Evolutionary conservation across 306 rosid species (phyloP), one percentile per base, ranked within the genome.

Genomic region (Gastrolobium bilobum): DNA sequence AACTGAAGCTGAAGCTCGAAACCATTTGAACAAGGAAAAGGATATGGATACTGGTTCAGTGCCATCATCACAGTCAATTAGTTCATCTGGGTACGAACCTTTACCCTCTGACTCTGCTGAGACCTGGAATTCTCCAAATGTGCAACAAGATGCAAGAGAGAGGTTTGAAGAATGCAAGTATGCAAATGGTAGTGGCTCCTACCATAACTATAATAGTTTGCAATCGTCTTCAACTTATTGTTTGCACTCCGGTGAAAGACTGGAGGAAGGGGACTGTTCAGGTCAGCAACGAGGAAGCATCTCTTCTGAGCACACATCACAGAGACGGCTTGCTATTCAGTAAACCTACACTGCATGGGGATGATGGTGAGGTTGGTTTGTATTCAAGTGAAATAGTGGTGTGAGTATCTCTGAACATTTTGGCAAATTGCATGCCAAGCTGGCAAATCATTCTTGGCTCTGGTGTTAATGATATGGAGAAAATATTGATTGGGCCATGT

Each of bases 401-500:
- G 30, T 65, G 4, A 59, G 37, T 43, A 6, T 84, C 81, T 70
- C 75, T 76, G 44, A 40, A 53, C 57, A 82, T 78, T 62, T 89
- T 81, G 90, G 87, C 88, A 84, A 82, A 70, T 61, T 61, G 43
- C 69, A n/a, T 85, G 85, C 79, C 69, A 57, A 82, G 90, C 90
- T 20, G 93, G 97, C 97, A 90, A 92, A 83, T 92, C 97, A 90
- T 92, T 92, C 94, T 92, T 92, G 97, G 97, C 96, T 93, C 64
- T 83, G 86, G 70, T 60, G 73, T 79, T 82, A 77, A 79, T 69
- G 78, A 58, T 58, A 30, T 82, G 77, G 83, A 64, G 54, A 84
- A 75, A 78, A 75, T 88, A 63, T 70, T 77, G 79, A 48, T 61
- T 82, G 83, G 74, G 48, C 33, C 62, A 30, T 68, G 68, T 79